Percentiles rank a stretch among this genome's conserved stretches.
Conservation (phyloP, 352 stramenopile species). For the Poterioochromonas sp. region DNA sequence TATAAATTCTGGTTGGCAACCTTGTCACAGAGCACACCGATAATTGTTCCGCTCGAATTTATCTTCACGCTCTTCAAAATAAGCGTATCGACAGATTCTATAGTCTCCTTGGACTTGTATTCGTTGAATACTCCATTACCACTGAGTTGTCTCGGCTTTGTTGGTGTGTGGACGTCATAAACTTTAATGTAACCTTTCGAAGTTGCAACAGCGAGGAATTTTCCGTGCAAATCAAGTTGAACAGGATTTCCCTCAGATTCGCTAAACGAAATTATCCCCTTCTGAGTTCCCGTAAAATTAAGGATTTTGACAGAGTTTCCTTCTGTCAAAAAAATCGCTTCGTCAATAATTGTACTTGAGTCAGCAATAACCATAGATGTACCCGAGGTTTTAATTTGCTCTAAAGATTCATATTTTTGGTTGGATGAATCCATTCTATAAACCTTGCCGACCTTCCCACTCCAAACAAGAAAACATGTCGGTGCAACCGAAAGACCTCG, state of each 20-base stretch:
- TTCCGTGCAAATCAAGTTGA: conserved; percentile 70
- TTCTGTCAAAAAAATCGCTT: conserved; percentile 71
- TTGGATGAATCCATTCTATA: conserved; percentile 37
- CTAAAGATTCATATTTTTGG: not conserved
- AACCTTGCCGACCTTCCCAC: conserved; percentile 66
- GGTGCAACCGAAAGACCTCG: conserved; percentile 71
- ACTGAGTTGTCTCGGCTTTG: conserved; percentile 61
- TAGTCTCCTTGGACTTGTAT: conserved; percentile 34
- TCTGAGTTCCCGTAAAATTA: conserved; percentile 70
- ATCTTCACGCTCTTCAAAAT: conserved; percentile 53
- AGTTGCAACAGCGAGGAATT: conserved; percentile 76
- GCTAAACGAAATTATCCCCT: conserved; percentile 74
- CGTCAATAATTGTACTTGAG: conserved; percentile 44
- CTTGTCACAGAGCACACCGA: conserved; percentile 70
- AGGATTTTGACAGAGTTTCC: conserved; percentile 72
- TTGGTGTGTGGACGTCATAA: conserved; percentile 63
- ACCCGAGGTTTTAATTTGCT: not conserved
- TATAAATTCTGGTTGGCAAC: conserved; percentile 63
- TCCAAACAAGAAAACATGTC: conserved; percentile 65
- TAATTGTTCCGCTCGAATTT: conserved; percentile 73
- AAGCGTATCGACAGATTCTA: conserved; percentile 33
- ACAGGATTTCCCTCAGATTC: conserved; percentile 69
- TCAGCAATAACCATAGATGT: conserved; percentile 1
- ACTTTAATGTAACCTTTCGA: conserved; percentile 67
- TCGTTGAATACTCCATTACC: conserved; percentile 40